A percentile compares a stretch with the other conserved stretches of the same genome.
Conservation (phyloP, 768 basidiomycete genomes). For the Butyriboletus loyo region DNA sequence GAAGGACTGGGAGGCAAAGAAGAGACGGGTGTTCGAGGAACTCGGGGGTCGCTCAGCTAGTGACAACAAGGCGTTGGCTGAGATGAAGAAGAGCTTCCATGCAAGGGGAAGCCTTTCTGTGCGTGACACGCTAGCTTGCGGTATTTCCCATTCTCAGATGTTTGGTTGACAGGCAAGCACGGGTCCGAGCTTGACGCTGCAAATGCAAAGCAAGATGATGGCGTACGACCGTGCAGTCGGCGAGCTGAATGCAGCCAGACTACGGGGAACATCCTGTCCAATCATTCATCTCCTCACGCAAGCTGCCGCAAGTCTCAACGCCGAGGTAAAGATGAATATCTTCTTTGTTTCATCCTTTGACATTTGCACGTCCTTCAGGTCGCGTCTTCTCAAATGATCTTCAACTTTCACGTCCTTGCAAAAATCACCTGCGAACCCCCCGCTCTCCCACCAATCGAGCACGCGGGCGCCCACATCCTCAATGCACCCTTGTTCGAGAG, state of each 20-base stretch:
- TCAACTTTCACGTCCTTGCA: conserved; percentile 68
- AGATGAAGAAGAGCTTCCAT: conserved; percentile 61
- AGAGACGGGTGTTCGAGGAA: conserved; percentile 87
- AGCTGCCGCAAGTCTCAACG: conserved; percentile 56
- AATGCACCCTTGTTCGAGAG: conserved; percentile 79
- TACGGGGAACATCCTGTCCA: conserved; percentile 71
- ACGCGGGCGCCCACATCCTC: conserved; percentile 77
- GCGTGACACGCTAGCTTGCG: conserved; percentile 20
- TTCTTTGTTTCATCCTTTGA: neutral
- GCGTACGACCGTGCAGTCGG: conserved; percentile 82
- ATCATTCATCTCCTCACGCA: conserved; percentile 70
- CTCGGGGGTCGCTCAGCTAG: conserved; percentile 65
- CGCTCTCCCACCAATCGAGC: conserved; percentile 69
- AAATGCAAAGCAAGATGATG: conserved; percentile 96
- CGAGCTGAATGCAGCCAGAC: conserved; percentile 71
- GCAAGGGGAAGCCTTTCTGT: conserved; percentile 56
- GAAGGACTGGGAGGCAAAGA: conserved; percentile 87
- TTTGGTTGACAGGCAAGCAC: conserved; percentile 35
- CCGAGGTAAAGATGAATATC: conserved; percentile 42
- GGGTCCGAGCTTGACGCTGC: conserved; percentile 58
- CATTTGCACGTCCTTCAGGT: conserved; percentile 32
- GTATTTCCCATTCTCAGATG: conserved; percentile 3
- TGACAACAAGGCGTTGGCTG: conserved; percentile 53
- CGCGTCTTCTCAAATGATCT: conserved; percentile 56
- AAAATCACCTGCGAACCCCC: conserved; percentile 80